Base-by-base conservation (phyloP, 2,329 filamentous ascomycete species). In the Cladophialophora chaetospira region DNA sequence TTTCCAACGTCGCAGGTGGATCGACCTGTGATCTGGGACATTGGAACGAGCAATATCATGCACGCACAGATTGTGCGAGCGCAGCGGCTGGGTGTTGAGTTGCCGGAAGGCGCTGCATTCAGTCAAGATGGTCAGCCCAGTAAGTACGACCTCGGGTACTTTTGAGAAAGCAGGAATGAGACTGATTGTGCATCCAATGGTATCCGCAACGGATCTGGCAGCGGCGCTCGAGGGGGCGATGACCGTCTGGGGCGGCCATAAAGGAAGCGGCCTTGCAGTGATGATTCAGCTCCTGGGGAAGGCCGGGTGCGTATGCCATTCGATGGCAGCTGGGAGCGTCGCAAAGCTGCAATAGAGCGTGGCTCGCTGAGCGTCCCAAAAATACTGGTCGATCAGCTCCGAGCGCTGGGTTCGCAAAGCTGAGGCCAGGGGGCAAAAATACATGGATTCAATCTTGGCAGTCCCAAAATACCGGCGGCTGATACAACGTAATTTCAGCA, bases 1-100 rank as follows among this genome's bases (percentile, higher is more conserved):
- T 35, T 35, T 35, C 31, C 31, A 3, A 35, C 31, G 4, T 35
- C 31, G 4, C 31, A 35, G 15, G 8, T 4, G 1, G 31, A 35
- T 3, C 31, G 31, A 15, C 31, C 31, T 15, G 31, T 35, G 9
- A 35, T 35, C 4, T 35, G 31, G 29, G 54, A 57, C 48, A 57
- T 57, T 52, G 54, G 54, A 19, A 57, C 54, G n/a, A 57, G 54
- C 48, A 52, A 57, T 11, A 57, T 57, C 31, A 33, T 58, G 50
- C 49, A 50, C 19, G 55, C 55, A 25, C 50, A 58, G 26, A 43
- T 55, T 5, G 44, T 33, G 33, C 51, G 54, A 10, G 55, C 55
- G 8, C 25, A 54, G 25, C 21, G 31, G 55, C 31, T 35, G 3
- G 31, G 31, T 4, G 8, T 35, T 15, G 8, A 5, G 3, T n/a